Percentiles rank a stretch among this genome's conserved stretches.
Conservation (phyloP, 208 protist genomes). For the Wallacemonas sp. region DNA sequence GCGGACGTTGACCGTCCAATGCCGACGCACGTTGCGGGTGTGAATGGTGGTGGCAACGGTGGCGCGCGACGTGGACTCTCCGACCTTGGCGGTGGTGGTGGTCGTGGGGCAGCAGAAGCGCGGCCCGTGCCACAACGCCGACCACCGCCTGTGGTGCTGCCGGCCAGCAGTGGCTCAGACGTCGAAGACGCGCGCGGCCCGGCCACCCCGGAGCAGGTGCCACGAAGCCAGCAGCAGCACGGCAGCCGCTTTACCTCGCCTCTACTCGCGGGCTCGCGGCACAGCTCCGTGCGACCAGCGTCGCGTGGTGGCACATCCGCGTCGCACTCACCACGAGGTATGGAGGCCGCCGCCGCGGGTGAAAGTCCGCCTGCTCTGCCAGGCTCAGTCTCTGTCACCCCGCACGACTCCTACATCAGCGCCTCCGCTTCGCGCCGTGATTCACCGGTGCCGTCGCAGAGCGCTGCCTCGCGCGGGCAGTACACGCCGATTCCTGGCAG, state of each 20-base stretch:
- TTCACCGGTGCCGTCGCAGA: slow-evolving; percentile 1
- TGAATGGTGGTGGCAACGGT: neutral
- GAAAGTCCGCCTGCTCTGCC: neutral
- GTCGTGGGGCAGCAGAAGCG: too few species aligned
- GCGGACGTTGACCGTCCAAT: slow-evolving; percentile 4
- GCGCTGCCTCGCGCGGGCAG: slow-evolving; percentile 26
- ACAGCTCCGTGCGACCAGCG: neutral
- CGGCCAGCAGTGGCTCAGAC: slow-evolving; percentile 8
- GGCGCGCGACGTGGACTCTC: neutral
- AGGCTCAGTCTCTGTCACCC: neutral
- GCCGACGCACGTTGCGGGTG: neutral
- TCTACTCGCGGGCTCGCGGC: neutral
- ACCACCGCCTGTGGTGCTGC: slow-evolving; percentile 17
- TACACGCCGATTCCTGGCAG: slow-evolving; percentile 62
- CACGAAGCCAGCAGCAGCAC: neutral
- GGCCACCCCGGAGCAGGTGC: slow-evolving; percentile 36
- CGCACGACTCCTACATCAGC: slow-evolving; percentile 13
- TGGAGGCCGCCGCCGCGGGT: neutral
- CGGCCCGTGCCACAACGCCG: slow-evolving; percentile 12
- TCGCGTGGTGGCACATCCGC: neutral
- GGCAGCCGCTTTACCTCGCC: slow-evolving; percentile 1
- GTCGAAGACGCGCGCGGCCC: neutral
- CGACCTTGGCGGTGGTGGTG: too few species aligned
- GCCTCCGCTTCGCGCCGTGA: neutral
- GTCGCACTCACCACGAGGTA: too few species aligned